Conservation (phyloP, 768 basidiomycete species). For the Pleurotus tuber-regium region DNA sequence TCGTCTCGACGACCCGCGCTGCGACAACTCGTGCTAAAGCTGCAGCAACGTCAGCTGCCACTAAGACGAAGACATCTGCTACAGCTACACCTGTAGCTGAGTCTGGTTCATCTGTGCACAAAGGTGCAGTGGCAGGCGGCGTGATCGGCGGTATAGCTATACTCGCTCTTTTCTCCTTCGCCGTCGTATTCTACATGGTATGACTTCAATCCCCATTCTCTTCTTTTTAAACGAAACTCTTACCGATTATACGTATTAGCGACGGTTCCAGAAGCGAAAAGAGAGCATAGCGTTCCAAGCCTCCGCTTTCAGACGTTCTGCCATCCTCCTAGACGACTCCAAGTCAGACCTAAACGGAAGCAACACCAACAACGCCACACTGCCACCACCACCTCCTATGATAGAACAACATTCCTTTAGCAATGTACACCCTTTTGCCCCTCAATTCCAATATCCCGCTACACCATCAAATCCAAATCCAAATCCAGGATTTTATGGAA, state of each 20-base stretch:
- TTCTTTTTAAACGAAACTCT: too few relatives aligned
- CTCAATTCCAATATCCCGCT: conserved; percentile 2
- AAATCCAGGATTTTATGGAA: neutral
- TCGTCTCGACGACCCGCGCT: neutral
- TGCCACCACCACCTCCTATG: neutral
- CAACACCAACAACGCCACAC: neutral
- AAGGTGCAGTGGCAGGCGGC: conserved; percentile 4
- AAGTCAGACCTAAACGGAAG: neutral
- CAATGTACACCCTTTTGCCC: neutral
- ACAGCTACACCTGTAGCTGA: neutral
- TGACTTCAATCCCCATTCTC: too few relatives aligned
- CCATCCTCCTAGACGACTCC: conserved; percentile 53
- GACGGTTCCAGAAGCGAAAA: conserved; percentile 34
- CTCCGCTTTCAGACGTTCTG: conserved; percentile 61
- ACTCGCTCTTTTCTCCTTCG: neutral
- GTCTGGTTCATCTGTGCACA: neutral
- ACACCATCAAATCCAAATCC: neutral
- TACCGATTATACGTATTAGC: conserved; percentile 25
- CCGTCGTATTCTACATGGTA: conserved; percentile 4
- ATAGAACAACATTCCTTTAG: neutral
- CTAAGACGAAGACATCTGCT: neutral
- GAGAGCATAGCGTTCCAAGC: conserved; percentile 29
- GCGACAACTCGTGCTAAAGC: neutral
- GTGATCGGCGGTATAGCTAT: neutral
- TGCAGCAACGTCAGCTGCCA: neutral